These are phyloP conservation scores for Closterium sp. DNA, from an alignment of 139 green algal species.

Conservation along the genomic window DNA sequence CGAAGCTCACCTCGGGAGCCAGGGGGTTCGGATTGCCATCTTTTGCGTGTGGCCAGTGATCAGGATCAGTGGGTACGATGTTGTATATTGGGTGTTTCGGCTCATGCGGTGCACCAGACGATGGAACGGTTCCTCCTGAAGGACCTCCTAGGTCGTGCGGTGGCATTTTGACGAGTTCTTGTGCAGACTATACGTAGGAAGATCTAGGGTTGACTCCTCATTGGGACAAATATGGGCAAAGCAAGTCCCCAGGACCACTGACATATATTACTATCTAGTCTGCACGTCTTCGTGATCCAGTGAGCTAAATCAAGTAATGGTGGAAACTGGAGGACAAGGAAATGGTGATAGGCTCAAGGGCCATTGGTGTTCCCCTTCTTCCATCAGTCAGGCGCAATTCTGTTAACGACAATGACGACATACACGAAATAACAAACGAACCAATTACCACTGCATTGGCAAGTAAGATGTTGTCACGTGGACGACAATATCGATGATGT, in stretches of 20 bases:
- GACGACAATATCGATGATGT: background rate
- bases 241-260: too few relatives aligned
- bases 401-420: background rate
- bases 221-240: background rate
- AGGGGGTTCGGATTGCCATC: background rate
- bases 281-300: background rate
- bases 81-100: background rate
- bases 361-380: too few relatives aligned
- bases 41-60: background rate
- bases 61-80: background rate
- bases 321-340: background rate
- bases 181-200: background rate
- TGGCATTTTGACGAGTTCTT: background rate
- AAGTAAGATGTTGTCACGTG: background rate
- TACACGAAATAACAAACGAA: background rate
- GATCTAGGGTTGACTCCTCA: background rate
- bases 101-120: background rate
- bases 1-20: background rate
- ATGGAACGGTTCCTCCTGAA: background rate
- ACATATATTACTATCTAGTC: too few relatives aligned
- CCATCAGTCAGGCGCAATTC: too few relatives aligned
- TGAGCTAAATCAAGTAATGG: background rate
- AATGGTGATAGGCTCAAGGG: too few relatives aligned
- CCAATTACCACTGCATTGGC: background rate
- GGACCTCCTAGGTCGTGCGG: background rate